Percentiles rank a stretch among this genome's conserved stretches.
These are phyloP conservation scores for Prototheca wickerhamii DNA, from an alignment of 163 green algal species.

Conservation along the genomic window DNA sequence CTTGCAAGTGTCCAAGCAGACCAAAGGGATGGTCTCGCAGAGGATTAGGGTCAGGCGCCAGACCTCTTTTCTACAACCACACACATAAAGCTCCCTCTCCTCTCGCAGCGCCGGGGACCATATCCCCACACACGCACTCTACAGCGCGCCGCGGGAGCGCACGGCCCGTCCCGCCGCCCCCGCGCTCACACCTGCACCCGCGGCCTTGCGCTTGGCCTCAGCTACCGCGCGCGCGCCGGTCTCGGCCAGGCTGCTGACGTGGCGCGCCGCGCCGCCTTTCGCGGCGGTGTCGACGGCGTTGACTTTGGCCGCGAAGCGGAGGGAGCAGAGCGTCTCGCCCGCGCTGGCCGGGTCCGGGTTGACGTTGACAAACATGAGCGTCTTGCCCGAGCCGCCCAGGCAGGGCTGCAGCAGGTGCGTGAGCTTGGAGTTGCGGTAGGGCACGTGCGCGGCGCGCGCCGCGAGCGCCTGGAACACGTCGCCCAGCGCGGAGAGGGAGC, in stretches of 20 bases:
- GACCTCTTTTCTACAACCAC: too few species aligned
- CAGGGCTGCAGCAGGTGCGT: constrained; percentile 69
- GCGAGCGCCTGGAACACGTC: constrained; percentile 78
- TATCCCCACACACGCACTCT: too few species aligned
- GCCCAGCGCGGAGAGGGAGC: constrained; percentile 66
- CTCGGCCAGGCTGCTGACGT: constrained; percentile 3
- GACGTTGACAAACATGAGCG: constrained; percentile 84
- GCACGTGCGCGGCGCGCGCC: constrained; percentile 51
- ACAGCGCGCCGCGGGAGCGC: too few species aligned
- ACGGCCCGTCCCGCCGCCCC: too few species aligned
- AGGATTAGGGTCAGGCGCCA: too few species aligned
- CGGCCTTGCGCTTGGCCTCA: too few species aligned
- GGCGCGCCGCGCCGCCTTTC: constrained; percentile 53
- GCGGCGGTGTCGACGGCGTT: constrained; percentile 65
- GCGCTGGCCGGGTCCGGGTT: constrained; percentile 45
- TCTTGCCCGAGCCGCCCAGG: constrained; percentile 70
- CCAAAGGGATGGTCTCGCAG: too few species aligned
- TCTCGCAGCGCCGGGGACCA: too few species aligned
- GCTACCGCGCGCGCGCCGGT: too few species aligned
- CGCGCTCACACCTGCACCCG: too few species aligned
- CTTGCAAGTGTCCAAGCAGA: too few species aligned
- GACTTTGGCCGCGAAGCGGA: constrained; percentile 62
- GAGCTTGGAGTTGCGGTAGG: constrained; percentile 73
- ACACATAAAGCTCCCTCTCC: too few species aligned
- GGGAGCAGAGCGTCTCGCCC: constrained; percentile 63